phyloP scores from a whole-genome alignment of 2,329 filamentous ascomycete species.

The Monosporascus sp. region DNA sequence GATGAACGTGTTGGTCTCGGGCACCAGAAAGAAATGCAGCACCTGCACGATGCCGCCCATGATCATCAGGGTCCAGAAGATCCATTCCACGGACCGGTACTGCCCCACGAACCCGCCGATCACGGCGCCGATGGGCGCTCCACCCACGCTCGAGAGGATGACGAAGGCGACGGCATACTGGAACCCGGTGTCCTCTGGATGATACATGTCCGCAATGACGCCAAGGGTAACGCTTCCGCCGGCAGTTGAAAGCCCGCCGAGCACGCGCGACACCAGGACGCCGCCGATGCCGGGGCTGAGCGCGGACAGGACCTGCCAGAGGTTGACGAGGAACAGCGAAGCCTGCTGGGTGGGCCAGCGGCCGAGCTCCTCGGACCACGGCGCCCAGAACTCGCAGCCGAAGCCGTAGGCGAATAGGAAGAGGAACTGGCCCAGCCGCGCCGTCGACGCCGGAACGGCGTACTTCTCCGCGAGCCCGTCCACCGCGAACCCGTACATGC shows the following conservation, averaged over 20 bases:
- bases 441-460: slow-evolving; percentile 58
- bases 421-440: slow-evolving; percentile 67
- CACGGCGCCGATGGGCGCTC: slow-evolving; percentile 68
- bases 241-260: slow-evolving; percentile 64
- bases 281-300: slow-evolving; percentile 65
- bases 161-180: slow-evolving; percentile 70
- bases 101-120: slow-evolving; percentile 68
- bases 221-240: slow-evolving; percentile 67
- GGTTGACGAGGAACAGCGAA: slow-evolving; percentile 67
- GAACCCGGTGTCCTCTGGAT: slow-evolving; percentile 51
- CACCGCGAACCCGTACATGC: slow-evolving; percentile 63
- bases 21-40: slow-evolving; percentile 61
- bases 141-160: slow-evolving; percentile 71
- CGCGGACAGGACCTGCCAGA: slow-evolving; percentile 66
- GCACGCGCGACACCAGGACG: slow-evolving; percentile 62
- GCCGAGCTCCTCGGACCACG: slow-evolving; percentile 80
- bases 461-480: slow-evolving; percentile 61
- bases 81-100: slow-evolving; percentile 65
- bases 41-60: slow-evolving; percentile 66
- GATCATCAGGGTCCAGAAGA: slow-evolving; percentile 78
- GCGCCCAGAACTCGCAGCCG: slow-evolving; percentile 81
- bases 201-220: slow-evolving; percentile 69
- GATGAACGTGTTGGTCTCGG: slow-evolving; percentile 69
- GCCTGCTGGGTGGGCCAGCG: slow-evolving; percentile 67
- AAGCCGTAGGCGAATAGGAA: slow-evolving; percentile 77